phyloP scores from a whole-genome alignment of 768 basidiomycete species.

The Lentinula sp. region DNA sequence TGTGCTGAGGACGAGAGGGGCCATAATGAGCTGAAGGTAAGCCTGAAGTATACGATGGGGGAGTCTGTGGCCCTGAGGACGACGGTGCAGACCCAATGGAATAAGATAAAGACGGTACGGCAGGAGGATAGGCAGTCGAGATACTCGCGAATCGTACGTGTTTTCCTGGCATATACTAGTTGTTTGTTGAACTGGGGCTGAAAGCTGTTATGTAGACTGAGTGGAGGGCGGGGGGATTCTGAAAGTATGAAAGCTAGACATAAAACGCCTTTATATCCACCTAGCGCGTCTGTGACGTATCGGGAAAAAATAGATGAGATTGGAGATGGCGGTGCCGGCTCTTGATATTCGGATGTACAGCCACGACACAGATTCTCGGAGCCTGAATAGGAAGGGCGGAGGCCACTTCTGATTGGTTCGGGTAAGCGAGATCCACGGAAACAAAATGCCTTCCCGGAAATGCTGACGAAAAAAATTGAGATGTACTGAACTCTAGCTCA shows the following conservation, averaged over 20 bases:
- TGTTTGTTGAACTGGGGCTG: not conserved
- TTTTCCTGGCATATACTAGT: constrained; percentile 1
- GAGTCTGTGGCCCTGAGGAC: not conserved
- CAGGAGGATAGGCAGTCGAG: not conserved
- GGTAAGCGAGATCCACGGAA: not conserved
- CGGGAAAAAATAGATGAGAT: not conserved
- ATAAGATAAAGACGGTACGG: not conserved
- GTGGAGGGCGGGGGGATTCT: not conserved
- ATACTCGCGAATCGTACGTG: constrained; percentile 4
- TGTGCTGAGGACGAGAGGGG: not conserved
- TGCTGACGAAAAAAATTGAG: too few species aligned
- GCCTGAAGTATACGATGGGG: not conserved
- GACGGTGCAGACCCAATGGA: not conserved
- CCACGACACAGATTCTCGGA: not conserved
- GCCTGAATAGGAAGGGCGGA: not conserved
- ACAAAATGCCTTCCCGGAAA: not conserved
- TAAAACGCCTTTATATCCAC: not conserved
- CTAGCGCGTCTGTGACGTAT: not conserved
- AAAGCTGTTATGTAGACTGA: not conserved
- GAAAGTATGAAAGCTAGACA: not conserved
- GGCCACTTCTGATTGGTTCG: not conserved
- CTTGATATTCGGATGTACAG: not conserved
- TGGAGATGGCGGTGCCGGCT: not conserved
- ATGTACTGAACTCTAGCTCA: not conserved
- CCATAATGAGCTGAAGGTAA: not conserved